Conservation (phyloP, 345 rosid species). For the Camelina sativa region DNA sequence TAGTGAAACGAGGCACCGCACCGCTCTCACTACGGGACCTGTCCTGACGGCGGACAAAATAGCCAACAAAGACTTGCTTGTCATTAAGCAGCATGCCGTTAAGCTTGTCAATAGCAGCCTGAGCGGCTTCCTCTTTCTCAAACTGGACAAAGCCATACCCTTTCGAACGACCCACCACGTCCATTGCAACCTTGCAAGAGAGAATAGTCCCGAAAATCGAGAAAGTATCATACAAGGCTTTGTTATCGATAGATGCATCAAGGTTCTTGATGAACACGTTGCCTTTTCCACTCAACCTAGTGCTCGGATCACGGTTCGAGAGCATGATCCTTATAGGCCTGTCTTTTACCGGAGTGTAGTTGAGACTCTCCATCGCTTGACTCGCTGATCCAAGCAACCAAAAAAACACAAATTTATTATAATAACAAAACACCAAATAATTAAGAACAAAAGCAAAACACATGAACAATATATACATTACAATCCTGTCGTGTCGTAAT, state of each 20-base stretch:
- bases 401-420: not conserved
- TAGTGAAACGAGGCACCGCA: constrained; percentile 49
- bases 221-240: constrained; percentile 60
- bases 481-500: not conserved
- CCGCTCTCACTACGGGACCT: constrained; percentile 45
- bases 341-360: constrained; percentile 63
- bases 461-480: constrained; percentile 2
- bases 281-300: constrained; percentile 63
- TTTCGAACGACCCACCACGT: constrained; percentile 52
- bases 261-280: constrained; percentile 81
- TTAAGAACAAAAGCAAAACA: not conserved
- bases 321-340: constrained; percentile 73
- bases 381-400: constrained; percentile 50
- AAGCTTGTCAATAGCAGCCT: constrained; percentile 55
- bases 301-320: constrained; percentile 73
- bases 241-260: constrained; percentile 61
- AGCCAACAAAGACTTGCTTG: constrained; percentile 65
- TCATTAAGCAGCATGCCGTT: constrained; percentile 74
- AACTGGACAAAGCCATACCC: constrained; percentile 79
- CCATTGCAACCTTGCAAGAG: constrained; percentile 71
- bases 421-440: not conserved
- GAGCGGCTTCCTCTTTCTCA: constrained; percentile 65
- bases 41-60: constrained; percentile 60
- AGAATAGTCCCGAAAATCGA: constrained; percentile 60
- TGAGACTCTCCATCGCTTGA: constrained; percentile 60